Percentiles rank a stretch among this genome's conserved stretches.
Evolutionary conservation across 257 asterid species (phyloP).

Genomic region (Penstemon newberryi): DNA sequence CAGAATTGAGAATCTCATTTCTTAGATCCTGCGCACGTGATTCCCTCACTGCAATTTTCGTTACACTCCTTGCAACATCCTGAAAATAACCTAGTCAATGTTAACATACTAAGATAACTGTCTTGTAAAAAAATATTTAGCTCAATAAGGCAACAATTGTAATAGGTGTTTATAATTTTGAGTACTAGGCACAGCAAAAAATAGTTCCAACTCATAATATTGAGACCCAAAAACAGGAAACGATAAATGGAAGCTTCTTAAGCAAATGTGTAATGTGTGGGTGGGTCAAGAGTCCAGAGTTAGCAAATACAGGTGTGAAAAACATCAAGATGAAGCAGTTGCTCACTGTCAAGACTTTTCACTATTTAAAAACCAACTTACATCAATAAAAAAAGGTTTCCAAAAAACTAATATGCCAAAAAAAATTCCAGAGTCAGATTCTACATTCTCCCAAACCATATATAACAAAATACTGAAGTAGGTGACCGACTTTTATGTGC

Average conservation of each 20-base stretch:
- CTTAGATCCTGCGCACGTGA: conserved; percentile 88
- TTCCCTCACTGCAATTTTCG: conserved; percentile 77
- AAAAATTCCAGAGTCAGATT: neutral
- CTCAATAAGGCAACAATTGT: neutral
- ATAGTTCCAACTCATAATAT: neutral
- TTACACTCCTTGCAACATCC: conserved; percentile 93
- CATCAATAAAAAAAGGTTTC: conserved; percentile 1
- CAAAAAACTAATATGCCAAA: neutral
- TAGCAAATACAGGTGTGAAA: neutral
- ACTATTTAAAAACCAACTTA: neutral
- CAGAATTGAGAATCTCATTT: conserved; percentile 91
- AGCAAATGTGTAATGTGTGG: neutral
- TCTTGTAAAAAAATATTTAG: neutral
- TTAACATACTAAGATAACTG: neutral
- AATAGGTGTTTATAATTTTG: neutral
- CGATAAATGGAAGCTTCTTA: neutral
- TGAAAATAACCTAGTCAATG: conserved; percentile 34
- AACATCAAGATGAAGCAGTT: neutral
- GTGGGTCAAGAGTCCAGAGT: neutral
- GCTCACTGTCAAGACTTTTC: neutral
- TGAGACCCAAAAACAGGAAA: conserved; percentile 1
- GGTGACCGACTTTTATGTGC: conserved; percentile 6
- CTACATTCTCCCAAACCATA: neutral
- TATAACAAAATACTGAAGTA: neutral
- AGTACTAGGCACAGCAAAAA: neutral